A percentile compares a stretch with the other conserved stretches of the same genome.
These are phyloP conservation scores for Brassica carinata DNA, from an alignment of 345 rosid species.

Conservation along the genomic window DNA sequence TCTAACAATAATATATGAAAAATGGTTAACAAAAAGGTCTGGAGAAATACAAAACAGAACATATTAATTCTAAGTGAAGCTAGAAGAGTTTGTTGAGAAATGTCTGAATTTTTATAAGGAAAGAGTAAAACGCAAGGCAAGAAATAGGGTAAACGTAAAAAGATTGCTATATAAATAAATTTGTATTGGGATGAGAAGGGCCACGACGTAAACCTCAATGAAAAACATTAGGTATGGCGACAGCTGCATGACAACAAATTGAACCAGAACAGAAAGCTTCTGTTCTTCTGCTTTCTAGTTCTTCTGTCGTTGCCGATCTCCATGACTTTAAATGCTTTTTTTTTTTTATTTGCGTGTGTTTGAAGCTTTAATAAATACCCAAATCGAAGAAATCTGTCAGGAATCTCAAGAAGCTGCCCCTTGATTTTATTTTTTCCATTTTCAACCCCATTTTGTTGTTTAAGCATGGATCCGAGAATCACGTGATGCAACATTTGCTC, in stretches of 20 bases:
- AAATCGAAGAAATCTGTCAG: conserved; percentile 12
- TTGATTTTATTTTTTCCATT: not conserved
- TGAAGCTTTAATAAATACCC: conserved; percentile 8
- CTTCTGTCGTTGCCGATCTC: conserved; percentile 35
- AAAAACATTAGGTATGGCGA: conserved; percentile 45
- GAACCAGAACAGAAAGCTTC: conserved; percentile 42
- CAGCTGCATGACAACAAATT: conserved; percentile 60
- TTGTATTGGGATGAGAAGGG: conserved; percentile 25
- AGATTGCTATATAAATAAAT: not conserved
- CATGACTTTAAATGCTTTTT: conserved; percentile 15
- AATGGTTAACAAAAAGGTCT: conserved; percentile 15
- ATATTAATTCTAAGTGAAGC: conserved; percentile 55
- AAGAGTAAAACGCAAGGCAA: conserved; percentile 67
- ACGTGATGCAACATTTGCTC: conserved; percentile 24
- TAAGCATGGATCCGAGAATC: not conserved
- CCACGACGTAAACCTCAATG: conserved; percentile 45
- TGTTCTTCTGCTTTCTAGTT: conserved; percentile 40
- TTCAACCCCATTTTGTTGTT: not conserved
- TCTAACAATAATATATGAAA: conserved; percentile 27
- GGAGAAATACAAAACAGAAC: conserved; percentile 19
- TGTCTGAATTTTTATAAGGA: not conserved
- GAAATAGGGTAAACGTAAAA: conserved; percentile 27
- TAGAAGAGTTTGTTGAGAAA: conserved; percentile 50
- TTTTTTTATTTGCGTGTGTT: not conserved
- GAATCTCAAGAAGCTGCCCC: conserved; percentile 12